Percentiles rank a stretch among this genome's conserved stretches.
phyloP scores from a whole-genome alignment of 2,329 filamentous ascomycete genomes.

The Cladophialophora chaetospira region DNA sequence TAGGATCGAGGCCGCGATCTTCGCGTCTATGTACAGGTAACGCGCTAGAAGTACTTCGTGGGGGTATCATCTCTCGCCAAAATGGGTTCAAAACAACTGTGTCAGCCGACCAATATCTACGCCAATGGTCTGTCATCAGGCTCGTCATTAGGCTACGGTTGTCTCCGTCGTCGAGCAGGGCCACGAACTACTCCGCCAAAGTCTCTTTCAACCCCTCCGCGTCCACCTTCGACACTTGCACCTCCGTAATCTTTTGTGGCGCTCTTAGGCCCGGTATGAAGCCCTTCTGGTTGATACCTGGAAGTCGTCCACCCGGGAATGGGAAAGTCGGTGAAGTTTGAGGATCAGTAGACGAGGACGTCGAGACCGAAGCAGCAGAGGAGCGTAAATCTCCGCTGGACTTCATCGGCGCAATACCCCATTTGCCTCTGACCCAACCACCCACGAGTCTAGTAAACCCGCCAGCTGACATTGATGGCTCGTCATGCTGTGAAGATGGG shows the following conservation, averaged over 20 bases:
- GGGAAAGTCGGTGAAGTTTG: conserved; percentile 16
- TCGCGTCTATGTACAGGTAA: too few species aligned
- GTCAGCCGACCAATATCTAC: too few species aligned
- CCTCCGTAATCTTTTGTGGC: conserved; percentile 54
- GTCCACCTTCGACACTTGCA: conserved; percentile 62
- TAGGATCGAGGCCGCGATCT: too few species aligned
- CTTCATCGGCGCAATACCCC: conserved; percentile 58
- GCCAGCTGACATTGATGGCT: conserved; percentile 33
- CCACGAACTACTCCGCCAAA: conserved; percentile 51
- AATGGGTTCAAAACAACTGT: too few species aligned
- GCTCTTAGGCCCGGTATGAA: conserved; percentile 70
- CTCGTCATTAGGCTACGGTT: too few species aligned
- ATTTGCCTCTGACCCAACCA: conserved; percentile 66
- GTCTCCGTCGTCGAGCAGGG: too few species aligned
- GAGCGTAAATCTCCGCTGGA: conserved; percentile 28
- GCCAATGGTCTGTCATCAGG: too few species aligned
- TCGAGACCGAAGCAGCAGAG: conserved; percentile 16
- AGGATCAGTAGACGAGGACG: conserved; percentile 3
- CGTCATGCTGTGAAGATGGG: conserved; percentile 23
- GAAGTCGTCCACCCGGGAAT: conserved; percentile 47
- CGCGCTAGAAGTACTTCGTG: too few species aligned
- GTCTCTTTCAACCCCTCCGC: conserved; percentile 63
- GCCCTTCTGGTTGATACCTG: conserved; percentile 78
- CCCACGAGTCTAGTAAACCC: conserved; percentile 59
- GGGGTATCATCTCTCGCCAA: too few species aligned